phyloP scores from a whole-genome alignment of 495 filamentous ascomycete genomes.

The Hypoxylon fragiforme region DNA sequence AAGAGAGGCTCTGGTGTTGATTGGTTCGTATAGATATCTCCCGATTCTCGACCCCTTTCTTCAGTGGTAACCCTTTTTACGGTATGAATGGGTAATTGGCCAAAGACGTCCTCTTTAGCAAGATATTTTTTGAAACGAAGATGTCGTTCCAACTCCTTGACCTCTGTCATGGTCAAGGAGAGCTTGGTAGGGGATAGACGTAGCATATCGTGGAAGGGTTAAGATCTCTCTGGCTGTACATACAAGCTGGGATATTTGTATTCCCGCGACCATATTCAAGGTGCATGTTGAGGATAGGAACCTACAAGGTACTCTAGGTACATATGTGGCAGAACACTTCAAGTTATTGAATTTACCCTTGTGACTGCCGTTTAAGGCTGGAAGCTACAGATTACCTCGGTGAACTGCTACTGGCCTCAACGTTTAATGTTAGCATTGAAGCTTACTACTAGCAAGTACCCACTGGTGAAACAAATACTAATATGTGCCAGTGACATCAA shows the following conservation, averaged over 20 bases:
- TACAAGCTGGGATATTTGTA: too few species aligned
- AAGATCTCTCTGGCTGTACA: too few species aligned
- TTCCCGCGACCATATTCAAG: too few species aligned
- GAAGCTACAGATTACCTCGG: neutral
- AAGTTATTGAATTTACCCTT: too few species aligned
- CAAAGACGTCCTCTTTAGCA: conserved; percentile 27
- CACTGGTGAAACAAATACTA: too few species aligned
- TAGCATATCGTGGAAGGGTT: conserved; percentile 61
- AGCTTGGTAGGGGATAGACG: conserved; percentile 58
- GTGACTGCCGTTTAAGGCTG: neutral
- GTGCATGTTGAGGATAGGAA: too few species aligned
- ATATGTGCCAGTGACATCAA: too few species aligned
- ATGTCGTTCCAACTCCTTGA: conserved; percentile 52
- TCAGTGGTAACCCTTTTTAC: neutral
- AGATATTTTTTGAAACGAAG: conserved; percentile 45
- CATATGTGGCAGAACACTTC: too few species aligned
- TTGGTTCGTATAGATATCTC: conserved; percentile 10
- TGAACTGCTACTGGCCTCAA: too few species aligned
- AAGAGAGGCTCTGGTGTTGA: neutral
- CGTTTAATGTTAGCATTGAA: too few species aligned
- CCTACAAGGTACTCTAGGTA: too few species aligned
- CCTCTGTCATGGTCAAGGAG: conserved; percentile 55
- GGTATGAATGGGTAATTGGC: conserved; percentile 23
- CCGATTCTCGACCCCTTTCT: conserved; percentile 17
- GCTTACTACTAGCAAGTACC: too few species aligned